Base-by-base conservation (phyloP, 768 basidiomycete genomes). In the Hydnomerulius pinastri region DNA sequence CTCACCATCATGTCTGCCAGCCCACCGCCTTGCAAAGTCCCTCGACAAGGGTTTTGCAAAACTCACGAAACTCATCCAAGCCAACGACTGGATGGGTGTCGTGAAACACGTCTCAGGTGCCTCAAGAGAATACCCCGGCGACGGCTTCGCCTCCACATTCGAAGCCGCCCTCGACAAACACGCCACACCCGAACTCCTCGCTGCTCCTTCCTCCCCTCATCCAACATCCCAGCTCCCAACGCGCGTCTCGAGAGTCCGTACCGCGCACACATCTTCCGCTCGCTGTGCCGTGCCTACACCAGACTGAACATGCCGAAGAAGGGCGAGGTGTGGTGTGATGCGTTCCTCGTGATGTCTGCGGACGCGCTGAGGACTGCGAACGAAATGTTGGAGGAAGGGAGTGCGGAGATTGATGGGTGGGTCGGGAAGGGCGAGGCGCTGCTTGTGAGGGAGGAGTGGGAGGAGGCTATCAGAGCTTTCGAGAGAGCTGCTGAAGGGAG, bases 401-500 rank as follows among this genome's bases (percentile, higher is more conserved):
- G 73, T 33, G 78, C 76, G 33, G 90, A 96, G 58, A 75, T 84
- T 9, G 91, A 94, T 62, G 95, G 82, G 0, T 72, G 95, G 33
- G 68, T 92, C 0, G 92, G 90, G 0, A 73, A 72, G 50, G 91
- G 80, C 1, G 94, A 97, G 68, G 78, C 75, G 2, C 55, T 86
- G 54, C 59, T 94, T 54, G 78, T 77, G 48, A 81, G 83, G 47
- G 91, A 93, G 63, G 84, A 90, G 53, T 98, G 83, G 80, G 92
- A 95, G 39, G 89, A 93, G 50, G 94, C 91, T 1, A 86, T 93
- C 0, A 67, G 90, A 57, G 68, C 81, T 3, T 75, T 96, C 28
- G 87, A 90, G 60, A 77, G 77, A 52, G 96, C 94, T 10, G 98
- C 90, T 51, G 92, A 98, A 69, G 78, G 76, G 23, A 82, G 83